phyloP scores from a whole-genome alignment of 2,329 filamentous ascomycete species.

The Cadophora luteo-olivacea region DNA sequence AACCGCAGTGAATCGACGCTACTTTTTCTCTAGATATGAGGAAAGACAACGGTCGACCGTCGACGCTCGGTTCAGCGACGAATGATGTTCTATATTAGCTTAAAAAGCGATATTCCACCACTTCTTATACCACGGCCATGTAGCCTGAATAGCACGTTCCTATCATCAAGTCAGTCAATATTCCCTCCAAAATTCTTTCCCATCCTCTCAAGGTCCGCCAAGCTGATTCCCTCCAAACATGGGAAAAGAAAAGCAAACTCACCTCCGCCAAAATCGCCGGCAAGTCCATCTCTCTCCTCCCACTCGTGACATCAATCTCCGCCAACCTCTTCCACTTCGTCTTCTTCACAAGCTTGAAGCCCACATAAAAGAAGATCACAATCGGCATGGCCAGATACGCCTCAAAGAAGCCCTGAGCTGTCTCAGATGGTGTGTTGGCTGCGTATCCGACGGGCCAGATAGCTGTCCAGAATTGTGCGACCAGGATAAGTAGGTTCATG shows the following conservation, averaged over 20 bases:
- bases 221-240: background rate
- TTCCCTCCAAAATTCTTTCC: background rate
- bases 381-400: slow-evolving; percentile 22
- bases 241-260: background rate
- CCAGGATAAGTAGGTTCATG: slow-evolving; percentile 69
- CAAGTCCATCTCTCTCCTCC: slow-evolving; percentile 22
- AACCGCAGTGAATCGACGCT: too few relatives aligned
- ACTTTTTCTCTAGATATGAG: too few relatives aligned
- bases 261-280: slow-evolving; percentile 20
- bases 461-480: slow-evolving; percentile 35
- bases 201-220: background rate
- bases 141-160: slow-evolving; percentile 12
- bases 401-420: slow-evolving; percentile 20
- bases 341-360: slow-evolving; percentile 20
- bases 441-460: slow-evolving; percentile 21
- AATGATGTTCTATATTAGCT: background rate
- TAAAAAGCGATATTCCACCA: slow-evolving; percentile 20
- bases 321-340: slow-evolving; percentile 22
- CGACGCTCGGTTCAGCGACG: background rate
- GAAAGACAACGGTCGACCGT: too few relatives aligned
- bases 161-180: background rate
- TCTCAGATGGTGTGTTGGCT: background rate
- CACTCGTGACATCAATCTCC: slow-evolving; percentile 25
- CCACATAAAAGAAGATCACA: slow-evolving; percentile 20
- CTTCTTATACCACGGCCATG: slow-evolving; percentile 19